Evolutionary conservation across 106 monocot species (phyloP).

Genomic region (Iris macrosiphon): DNA sequence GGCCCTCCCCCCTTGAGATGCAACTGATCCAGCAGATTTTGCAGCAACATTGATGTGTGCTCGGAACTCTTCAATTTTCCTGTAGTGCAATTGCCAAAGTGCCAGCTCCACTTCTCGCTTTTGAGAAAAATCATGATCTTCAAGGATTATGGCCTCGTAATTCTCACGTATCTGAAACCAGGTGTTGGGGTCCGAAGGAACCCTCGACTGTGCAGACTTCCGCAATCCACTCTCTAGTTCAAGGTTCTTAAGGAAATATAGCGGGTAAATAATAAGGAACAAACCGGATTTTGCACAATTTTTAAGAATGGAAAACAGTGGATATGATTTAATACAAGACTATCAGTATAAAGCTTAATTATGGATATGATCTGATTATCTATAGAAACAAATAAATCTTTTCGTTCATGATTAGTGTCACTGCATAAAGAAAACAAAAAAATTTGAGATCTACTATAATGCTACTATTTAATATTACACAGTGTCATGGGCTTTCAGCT

Average conservation of each 20-base stretch:
- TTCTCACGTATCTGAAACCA: constrained; percentile 92
- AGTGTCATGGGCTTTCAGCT: too few relatives aligned
- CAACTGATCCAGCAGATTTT: constrained; percentile 17
- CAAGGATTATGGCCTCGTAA: constrained; percentile 71
- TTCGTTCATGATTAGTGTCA: too few relatives aligned
- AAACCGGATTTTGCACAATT: too few relatives aligned
- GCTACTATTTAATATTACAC: too few relatives aligned
- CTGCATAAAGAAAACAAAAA: too few relatives aligned
- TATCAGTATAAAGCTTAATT: too few relatives aligned
- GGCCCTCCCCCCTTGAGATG: constrained; percentile 28
- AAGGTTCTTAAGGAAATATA: constrained; percentile 40
- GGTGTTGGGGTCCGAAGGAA: constrained; percentile 74
- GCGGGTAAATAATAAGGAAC: too few relatives aligned
- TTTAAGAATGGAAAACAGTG: too few relatives aligned
- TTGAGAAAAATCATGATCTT: constrained; percentile 76
- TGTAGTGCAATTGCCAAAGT: constrained; percentile 87
- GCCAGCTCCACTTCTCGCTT: constrained; percentile 57
- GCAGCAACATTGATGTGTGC: constrained; percentile 47
- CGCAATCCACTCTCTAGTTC: constrained; percentile 61
- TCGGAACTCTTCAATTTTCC: constrained; percentile 82
- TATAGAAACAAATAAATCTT: too few relatives aligned
- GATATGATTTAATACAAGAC: too few relatives aligned
- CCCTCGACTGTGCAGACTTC: constrained; percentile 60
- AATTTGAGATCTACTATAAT: too few relatives aligned
- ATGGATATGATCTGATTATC: too few relatives aligned